These are phyloP conservation scores for Echinochloa phyllopogon DNA, from an alignment of 176 grass and related monocot species.

Conservation along the genomic window DNA sequence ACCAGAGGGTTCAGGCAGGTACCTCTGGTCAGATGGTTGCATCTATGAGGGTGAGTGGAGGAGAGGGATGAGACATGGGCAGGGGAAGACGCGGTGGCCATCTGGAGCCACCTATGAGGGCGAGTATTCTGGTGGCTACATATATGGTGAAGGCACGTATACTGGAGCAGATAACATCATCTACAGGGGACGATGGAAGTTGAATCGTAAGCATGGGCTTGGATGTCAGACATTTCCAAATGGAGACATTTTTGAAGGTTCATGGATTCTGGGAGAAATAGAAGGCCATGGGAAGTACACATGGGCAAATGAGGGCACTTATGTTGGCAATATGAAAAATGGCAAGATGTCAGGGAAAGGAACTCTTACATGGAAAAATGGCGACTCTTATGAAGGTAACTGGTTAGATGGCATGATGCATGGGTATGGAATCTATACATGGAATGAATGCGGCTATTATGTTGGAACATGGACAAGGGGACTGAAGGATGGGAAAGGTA, in stretches of 20 bases:
- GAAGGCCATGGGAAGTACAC: slow-evolving; percentile 82
- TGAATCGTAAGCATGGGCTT: slow-evolving; percentile 84
- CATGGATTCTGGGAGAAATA: slow-evolving; percentile 87
- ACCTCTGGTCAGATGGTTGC: slow-evolving; percentile 76
- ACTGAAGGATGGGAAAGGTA: slow-evolving; percentile 94
- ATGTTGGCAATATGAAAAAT: slow-evolving; percentile 82
- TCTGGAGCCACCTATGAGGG: slow-evolving; percentile 71
- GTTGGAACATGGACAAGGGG: slow-evolving; percentile 93
- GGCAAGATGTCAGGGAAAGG: slow-evolving; percentile 87
- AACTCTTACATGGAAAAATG: slow-evolving; percentile 84
- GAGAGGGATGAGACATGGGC: slow-evolving; percentile 80
- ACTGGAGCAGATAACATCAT: slow-evolving; percentile 46
- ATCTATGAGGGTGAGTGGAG: slow-evolving; percentile 82
- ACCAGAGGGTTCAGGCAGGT: slow-evolving; percentile 76
- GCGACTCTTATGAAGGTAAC: slow-evolving; percentile 86
- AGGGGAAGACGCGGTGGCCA: slow-evolving; percentile 74
- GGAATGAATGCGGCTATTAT: slow-evolving; percentile 74
- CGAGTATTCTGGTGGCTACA: slow-evolving; percentile 82
- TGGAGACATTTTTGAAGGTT: slow-evolving; percentile 78
- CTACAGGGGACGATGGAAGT: slow-evolving; percentile 86
- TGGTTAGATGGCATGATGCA: slow-evolving; percentile 91
- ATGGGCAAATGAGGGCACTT: slow-evolving; percentile 78
- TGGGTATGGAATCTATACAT: slow-evolving; percentile 84
- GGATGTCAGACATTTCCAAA: slow-evolving; percentile 79
- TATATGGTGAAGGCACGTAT: slow-evolving; percentile 80